A percentile compares a stretch with the other conserved stretches of the same genome.
Conservation (phyloP, 2,329 filamentous ascomycete species). For the Macroventuria anomochaeta region DNA sequence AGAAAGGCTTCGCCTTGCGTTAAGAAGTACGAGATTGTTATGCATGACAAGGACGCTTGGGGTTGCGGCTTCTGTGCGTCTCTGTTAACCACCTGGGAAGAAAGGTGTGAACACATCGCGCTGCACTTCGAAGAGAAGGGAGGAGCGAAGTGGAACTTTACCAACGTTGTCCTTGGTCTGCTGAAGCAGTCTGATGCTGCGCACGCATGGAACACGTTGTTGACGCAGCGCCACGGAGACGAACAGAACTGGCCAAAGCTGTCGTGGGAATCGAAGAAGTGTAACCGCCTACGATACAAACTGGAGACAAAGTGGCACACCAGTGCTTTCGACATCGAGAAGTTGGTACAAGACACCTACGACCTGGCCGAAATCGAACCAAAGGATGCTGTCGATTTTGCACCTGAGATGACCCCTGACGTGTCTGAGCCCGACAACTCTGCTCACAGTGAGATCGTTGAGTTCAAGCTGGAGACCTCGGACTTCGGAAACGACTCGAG, state of each 20-base stretch:
- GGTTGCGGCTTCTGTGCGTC: slow-evolving; percentile 72
- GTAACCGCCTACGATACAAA: slow-evolving; percentile 68
- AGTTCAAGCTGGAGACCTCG: slow-evolving; percentile 44
- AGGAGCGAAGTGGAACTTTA: slow-evolving; percentile 69
- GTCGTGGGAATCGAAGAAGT: slow-evolving; percentile 69
- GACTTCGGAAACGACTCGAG: slow-evolving; percentile 39
- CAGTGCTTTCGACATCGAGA: slow-evolving; percentile 60
- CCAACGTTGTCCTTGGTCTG: slow-evolving; percentile 70
- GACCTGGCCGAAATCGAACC: slow-evolving; percentile 55
- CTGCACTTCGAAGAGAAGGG: slow-evolving; percentile 72
- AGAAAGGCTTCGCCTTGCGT: slow-evolving; percentile 56
- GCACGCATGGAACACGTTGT: slow-evolving; percentile 67
- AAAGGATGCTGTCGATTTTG: slow-evolving; percentile 35
- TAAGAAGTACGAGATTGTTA: slow-evolving; percentile 51
- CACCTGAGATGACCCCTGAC: slow-evolving; percentile 33
- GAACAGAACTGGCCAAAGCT: slow-evolving; percentile 54
- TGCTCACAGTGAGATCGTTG: slow-evolving; percentile 42
- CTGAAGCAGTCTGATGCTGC: slow-evolving; percentile 70
- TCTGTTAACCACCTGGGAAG: slow-evolving; percentile 67
- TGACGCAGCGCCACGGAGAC: slow-evolving; percentile 61
- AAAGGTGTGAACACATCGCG: slow-evolving; percentile 72
- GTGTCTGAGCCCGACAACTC: slow-evolving; percentile 33
- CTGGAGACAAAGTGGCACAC: slow-evolving; percentile 69
- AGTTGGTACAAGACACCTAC: slow-evolving; percentile 65
- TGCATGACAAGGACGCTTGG: slow-evolving; percentile 70